phyloP scores from a whole-genome alignment of 1,284 basidiomycete species.

The Schizophyllum amplum region DNA sequence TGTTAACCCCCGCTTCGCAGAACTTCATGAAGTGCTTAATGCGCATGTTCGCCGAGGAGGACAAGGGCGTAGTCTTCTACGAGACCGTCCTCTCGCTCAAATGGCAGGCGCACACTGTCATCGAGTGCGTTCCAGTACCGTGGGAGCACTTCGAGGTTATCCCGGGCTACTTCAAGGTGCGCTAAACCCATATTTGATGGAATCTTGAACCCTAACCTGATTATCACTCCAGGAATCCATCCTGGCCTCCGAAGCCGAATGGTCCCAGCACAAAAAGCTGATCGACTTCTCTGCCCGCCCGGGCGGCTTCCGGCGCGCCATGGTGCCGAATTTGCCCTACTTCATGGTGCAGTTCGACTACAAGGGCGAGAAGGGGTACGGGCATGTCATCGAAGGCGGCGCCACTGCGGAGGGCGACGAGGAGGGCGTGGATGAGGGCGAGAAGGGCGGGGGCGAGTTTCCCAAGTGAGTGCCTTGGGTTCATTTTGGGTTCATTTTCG shows the following conservation, averaged over 20 bases:
- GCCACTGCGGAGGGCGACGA: constrained; percentile 59
- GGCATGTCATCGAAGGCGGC: constrained; percentile 91
- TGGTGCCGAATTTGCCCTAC: constrained; percentile 96
- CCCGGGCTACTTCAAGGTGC: constrained; percentile 89
- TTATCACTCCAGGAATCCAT: constrained; percentile 71
- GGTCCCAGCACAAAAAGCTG: constrained; percentile 95
- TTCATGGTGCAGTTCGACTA: constrained; percentile 99
- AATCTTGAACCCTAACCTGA: not conserved
- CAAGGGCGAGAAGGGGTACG: constrained; percentile 94
- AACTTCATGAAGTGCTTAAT: constrained; percentile 99
- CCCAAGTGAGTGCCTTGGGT: constrained; percentile 54
- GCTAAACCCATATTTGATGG: constrained; percentile 8
- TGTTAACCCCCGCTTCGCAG: constrained; percentile 30
- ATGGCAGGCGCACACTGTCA: constrained; percentile 84
- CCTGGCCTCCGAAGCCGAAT: constrained; percentile 85
- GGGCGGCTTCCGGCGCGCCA: constrained; percentile 83
- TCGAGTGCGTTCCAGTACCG: constrained; percentile 89
- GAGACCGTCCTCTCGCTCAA: constrained; percentile 87
- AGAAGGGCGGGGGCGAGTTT: constrained; percentile 84
- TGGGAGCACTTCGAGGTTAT: constrained; percentile 78
- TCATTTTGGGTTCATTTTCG: constrained; percentile 2
- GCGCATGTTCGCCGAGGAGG: constrained; percentile 85
- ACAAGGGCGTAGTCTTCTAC: constrained; percentile 88
- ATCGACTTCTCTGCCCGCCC: constrained; percentile 88
- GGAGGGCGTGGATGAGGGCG: constrained; percentile 75